Conservation (phyloP, 352 stramenopile genomes). For the Phytophthora idaei region DNA sequence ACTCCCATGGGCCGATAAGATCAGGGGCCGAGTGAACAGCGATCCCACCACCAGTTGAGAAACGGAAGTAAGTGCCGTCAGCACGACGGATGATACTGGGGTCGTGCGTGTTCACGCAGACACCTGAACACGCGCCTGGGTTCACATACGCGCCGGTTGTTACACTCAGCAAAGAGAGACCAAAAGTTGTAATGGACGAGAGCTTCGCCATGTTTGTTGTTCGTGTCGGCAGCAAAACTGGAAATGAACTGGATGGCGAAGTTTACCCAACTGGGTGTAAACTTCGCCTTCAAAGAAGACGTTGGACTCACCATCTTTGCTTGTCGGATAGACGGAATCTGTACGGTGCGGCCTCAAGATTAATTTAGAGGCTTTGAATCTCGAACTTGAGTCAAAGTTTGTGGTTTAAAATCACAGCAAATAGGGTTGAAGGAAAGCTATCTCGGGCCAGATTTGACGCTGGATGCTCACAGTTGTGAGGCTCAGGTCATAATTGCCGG, state of each 20-base stretch:
- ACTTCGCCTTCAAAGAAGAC: background rate
- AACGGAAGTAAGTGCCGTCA: slow-evolving; percentile 38
- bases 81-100: slow-evolving; percentile 32
- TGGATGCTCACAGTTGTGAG: too few relatives aligned
- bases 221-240: background rate
- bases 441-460: too few relatives aligned
- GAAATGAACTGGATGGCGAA: background rate
- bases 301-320: background rate
- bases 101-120: slow-evolving; percentile 35
- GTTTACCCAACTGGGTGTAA: too few relatives aligned
- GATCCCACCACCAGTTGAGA: slow-evolving; percentile 30
- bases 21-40: slow-evolving; percentile 23
- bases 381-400: background rate
- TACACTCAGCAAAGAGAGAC: slow-evolving; percentile 10
- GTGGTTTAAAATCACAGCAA: too few relatives aligned
- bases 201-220: background rate
- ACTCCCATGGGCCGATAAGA: slow-evolving; percentile 27
- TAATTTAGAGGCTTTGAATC: slow-evolving; percentile 3
- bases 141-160: slow-evolving; percentile 14
- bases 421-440: too few relatives aligned
- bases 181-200: slow-evolving; percentile 11
- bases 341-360: slow-evolving; percentile 11
- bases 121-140: slow-evolving; percentile 14
- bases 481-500: too few relatives aligned
- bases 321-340: background rate